Base-by-base conservation (phyloP, 106 monocot species). In the Dactylorhiza incarnata region DNA sequence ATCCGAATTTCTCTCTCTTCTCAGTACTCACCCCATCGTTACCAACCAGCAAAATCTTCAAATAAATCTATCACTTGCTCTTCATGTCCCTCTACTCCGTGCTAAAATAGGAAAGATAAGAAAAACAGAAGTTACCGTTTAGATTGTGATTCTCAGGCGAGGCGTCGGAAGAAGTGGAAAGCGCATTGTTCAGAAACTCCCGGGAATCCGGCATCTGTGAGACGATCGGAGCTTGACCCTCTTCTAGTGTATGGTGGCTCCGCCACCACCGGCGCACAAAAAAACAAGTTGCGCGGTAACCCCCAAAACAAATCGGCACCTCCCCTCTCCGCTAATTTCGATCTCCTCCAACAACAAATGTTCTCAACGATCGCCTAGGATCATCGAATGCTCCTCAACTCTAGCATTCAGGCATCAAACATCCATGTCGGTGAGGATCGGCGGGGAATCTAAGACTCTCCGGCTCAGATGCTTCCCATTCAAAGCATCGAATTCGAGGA, bases 121-220 rank as follows among this genome's bases (percentile, higher is more conserved):
- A 72, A 72, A 45, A n/a, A 4, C 9, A 24, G 45, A 45, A 49
- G 6, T 67, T 45, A 80, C 80, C 80, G 68, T 74, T 68, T 10
- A 80, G 20, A 69, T 69, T 68, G 16, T 80, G 53, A 75, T 80
- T 75, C 13, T 73, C 65, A 4, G 74, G 8, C 25, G 80, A 80
- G 29, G 52, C 74, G 75, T 68, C 47, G 16, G 75, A 74, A 13
- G 73, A 74, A 23, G 65, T 52, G 29, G 65, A 66, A 62, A 48
- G 23, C 58, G 29, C 65, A 80, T 80, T 80, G 29, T 45, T 74
- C 25, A 65, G 63, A 74, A 74, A 74, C 74, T 74, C 79, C 25
- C 74, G 37, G 13, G 52, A 65, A 68, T 80, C 75, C 69, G 68
- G 74, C 80, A 80, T 80, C 68, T 74, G 45, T 43, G 51, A 80